phyloP scores from a whole-genome alignment of 2,329 filamentous ascomycete species.

The Xylariaceae sp. region DNA sequence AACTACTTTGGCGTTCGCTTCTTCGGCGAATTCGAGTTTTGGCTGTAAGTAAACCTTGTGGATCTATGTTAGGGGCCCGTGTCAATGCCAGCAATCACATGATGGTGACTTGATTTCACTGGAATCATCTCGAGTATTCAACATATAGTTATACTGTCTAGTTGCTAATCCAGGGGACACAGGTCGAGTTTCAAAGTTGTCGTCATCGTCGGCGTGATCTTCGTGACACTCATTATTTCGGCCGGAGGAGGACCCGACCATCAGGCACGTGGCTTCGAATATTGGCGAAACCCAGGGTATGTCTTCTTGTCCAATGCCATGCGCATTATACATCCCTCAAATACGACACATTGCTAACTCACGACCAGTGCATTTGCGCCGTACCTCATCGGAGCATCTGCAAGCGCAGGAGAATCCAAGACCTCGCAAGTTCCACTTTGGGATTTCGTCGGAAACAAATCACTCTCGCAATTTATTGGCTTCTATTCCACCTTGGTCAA shows the following conservation, averaged over 20 bases:
- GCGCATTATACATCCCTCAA: no score
- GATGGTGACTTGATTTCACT: no score
- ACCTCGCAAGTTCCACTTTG: no score
- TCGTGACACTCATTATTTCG: slow-evolving; percentile 62
- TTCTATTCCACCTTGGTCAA: slow-evolving; percentile 73
- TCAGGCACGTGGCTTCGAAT: slow-evolving; percentile 58
- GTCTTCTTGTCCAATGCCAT: slow-evolving; percentile 13
- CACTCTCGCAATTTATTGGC: slow-evolving; percentile 47
- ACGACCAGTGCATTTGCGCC: slow-evolving; percentile 46
- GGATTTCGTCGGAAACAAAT: no score
- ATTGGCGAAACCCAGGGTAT: slow-evolving; percentile 61
- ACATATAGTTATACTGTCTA: neutral
- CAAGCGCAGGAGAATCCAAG: no score
- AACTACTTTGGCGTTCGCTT: slow-evolving; percentile 69
- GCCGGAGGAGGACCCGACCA: slow-evolving; percentile 63
- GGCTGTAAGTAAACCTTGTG: slow-evolving; percentile 36
- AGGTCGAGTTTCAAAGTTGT: slow-evolving; percentile 64
- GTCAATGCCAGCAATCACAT: no score
- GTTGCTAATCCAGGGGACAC: slow-evolving; percentile 2
- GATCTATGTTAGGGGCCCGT: no score
- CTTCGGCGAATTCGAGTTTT: slow-evolving; percentile 65
- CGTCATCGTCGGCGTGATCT: slow-evolving; percentile 63
- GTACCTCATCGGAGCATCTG: slow-evolving; percentile 34
- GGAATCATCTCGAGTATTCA: no score
- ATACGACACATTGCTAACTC: neutral